These are phyloP conservation scores for Juncus inflexus DNA, from an alignment of 176 grass and related monocot species.

Conservation along the genomic window DNA sequence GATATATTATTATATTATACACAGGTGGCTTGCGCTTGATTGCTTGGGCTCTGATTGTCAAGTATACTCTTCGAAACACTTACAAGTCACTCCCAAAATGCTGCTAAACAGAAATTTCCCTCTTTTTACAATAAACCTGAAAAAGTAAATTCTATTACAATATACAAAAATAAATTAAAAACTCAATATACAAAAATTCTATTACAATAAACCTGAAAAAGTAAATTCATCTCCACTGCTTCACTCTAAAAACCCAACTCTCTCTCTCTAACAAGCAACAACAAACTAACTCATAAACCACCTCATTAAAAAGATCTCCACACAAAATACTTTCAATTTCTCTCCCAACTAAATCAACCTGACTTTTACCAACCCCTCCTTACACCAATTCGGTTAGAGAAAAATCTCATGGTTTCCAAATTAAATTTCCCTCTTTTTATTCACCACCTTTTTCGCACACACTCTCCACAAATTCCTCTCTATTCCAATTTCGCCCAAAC, in stretches of 20 bases:
- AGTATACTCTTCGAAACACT: slow-evolving; percentile 55
- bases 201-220: no score
- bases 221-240: no score
- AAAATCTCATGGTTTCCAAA: slow-evolving; percentile 29
- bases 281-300: slow-evolving; percentile 34
- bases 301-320: slow-evolving; percentile 61
- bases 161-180: no score
- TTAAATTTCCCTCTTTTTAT: slow-evolving; percentile 35
- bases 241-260: background rate
- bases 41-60: slow-evolving; percentile 34
- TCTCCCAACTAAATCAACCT: slow-evolving; percentile 32
- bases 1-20: background rate
- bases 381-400: slow-evolving; percentile 49
- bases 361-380: slow-evolving; percentile 35
- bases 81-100: no score
- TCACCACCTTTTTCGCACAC: slow-evolving; percentile 62
- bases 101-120: no score
- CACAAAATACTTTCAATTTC: slow-evolving; percentile 44
- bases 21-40: slow-evolving; percentile 36
- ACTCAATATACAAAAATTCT: no score
- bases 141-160: no score
- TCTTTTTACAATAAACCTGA: no score
- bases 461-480: slow-evolving; percentile 49
- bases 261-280: slow-evolving; percentile 16
- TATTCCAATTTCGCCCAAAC: slow-evolving; percentile 25